Base-by-base conservation (phyloP, 2,329 filamentous ascomycete genomes). In the Cercospora janseana region DNA sequence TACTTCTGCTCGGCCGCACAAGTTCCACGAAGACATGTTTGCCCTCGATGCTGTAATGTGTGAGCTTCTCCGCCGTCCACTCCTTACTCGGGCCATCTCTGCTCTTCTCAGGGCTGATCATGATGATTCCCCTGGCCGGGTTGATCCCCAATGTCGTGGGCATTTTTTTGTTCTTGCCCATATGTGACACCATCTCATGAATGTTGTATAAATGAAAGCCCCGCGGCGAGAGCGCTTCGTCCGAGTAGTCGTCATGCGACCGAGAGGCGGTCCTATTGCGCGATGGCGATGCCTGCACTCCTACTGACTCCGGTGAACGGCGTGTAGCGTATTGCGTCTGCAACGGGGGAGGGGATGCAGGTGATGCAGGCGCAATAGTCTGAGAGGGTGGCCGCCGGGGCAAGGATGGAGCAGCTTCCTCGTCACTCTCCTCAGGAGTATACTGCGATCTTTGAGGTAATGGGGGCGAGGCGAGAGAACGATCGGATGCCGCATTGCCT, bases 121-220 rank as follows among this genome's bases (percentile, higher is more conserved):
- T 83, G 60, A 98, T 94, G 24, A 86, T 81, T 29, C 91, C 91
- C 12, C 88, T 94, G 40, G 86, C 84, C 49, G 93, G 77, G 66
- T 97, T 96, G 64, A 97, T 86, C n/a, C 92, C 92, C 28, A 97
- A 71, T 0, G 88, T 95, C n/a, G 90, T 95, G 1, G 92, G 90
- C 88, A 96, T 93, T 74, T 97, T 97, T 76, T 95, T 95, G 64
- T 88, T 86, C 75, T 95, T 95, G 49, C 92, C 92, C 82, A 95
- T 91, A 35, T 93, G 83, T n/a, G 90, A 92, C 4, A 95, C 82
- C 87, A 95, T 95, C 71, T 97, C 92, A 66, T 91, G 95, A 63
- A 97, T 91, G 63, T 95, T 96, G 72, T 96, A 97, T 69, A 97
- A 78, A 65, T 94, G 91, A 66, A 91, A 97, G 2, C 88, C 88